Evolutionary conservation across 306 rosid species (phyloP).

Genomic region (Boehmeria nivea): DNA sequence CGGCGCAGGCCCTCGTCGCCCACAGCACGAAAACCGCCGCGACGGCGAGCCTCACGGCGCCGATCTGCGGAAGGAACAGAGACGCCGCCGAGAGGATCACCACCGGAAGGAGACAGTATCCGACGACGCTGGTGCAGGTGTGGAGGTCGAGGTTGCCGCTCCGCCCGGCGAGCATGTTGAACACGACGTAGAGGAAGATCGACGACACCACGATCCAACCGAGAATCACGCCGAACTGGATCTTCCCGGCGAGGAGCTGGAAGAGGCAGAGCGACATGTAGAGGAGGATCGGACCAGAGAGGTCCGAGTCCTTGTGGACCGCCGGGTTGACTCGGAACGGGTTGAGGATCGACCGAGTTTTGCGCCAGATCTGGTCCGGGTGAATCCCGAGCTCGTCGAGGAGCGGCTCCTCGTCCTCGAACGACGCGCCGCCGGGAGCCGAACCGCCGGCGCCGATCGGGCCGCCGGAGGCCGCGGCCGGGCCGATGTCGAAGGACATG

Average conservation of each 20-base stretch:
- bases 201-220: slow-evolving; percentile 97
- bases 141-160: slow-evolving; percentile 81
- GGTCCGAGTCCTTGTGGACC: slow-evolving; percentile 74
- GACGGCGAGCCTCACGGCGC: slow-evolving; percentile 41
- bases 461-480: slow-evolving; percentile 48
- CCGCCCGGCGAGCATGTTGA: slow-evolving; percentile 92
- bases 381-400: slow-evolving; percentile 97
- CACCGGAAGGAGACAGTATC: slow-evolving; percentile 82
- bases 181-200: slow-evolving; percentile 78
- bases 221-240: slow-evolving; percentile 88
- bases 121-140: slow-evolving; percentile 89
- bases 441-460: slow-evolving; percentile 44
- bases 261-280: slow-evolving; percentile 81
- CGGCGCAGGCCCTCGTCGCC: slow-evolving; percentile 83
- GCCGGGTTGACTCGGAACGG: slow-evolving; percentile 70
- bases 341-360: slow-evolving; percentile 72
- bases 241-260: slow-evolving; percentile 90
- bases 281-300: slow-evolving; percentile 89
- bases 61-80: slow-evolving; percentile 67
- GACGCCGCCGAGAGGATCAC: slow-evolving; percentile 74
- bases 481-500: slow-evolving; percentile 89
- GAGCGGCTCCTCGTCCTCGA: slow-evolving; percentile 92
- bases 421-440: slow-evolving; percentile 33
- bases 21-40: slow-evolving; percentile 71
- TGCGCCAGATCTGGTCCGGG: slow-evolving; percentile 91